phyloP scores from a whole-genome alignment of 768 basidiomycete species.

The Lyophyllum semitale region DNA sequence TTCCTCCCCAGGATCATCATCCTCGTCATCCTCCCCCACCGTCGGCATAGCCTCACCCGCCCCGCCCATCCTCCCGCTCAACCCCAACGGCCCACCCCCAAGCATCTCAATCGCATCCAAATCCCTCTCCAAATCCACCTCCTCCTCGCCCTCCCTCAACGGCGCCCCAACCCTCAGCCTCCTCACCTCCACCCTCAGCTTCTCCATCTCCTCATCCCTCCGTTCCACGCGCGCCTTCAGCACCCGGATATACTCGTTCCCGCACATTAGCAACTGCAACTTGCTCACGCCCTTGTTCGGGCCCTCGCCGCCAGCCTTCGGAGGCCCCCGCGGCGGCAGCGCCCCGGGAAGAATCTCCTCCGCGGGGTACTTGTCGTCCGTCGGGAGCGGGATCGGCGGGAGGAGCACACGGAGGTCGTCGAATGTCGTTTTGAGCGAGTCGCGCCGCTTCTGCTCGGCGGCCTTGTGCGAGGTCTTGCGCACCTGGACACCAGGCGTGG shows the following conservation, averaged over 20 bases:
- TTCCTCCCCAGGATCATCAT: constrained; percentile 16
- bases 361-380: constrained; percentile 68
- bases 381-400: constrained; percentile 85
- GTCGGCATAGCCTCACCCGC: constrained; percentile 8
- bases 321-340: constrained; percentile 86
- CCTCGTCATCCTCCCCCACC: constrained; percentile 14
- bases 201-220: constrained; percentile 76
- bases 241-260: constrained; percentile 83
- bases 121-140: constrained; percentile 59
- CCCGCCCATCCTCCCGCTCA: neutral
- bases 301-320: constrained; percentile 83
- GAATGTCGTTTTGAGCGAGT: constrained; percentile 93
- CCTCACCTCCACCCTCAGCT: constrained; percentile 65
- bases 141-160: constrained; percentile 29
- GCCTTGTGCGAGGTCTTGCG: constrained; percentile 90
- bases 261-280: constrained; percentile 86
- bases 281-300: constrained; percentile 96
- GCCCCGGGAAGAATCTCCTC: constrained; percentile 85
- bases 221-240: constrained; percentile 78
- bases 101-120: constrained; percentile 54
- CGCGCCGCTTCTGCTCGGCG: constrained; percentile 96
- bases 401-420: constrained; percentile 82
- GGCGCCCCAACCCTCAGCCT: constrained; percentile 48
- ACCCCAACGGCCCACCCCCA: constrained; percentile 15
- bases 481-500: constrained; percentile 34